Evolutionary conservation across 2,329 filamentous ascomycete species (phyloP).

Genomic region (Graphilbum fragrans): DNA sequence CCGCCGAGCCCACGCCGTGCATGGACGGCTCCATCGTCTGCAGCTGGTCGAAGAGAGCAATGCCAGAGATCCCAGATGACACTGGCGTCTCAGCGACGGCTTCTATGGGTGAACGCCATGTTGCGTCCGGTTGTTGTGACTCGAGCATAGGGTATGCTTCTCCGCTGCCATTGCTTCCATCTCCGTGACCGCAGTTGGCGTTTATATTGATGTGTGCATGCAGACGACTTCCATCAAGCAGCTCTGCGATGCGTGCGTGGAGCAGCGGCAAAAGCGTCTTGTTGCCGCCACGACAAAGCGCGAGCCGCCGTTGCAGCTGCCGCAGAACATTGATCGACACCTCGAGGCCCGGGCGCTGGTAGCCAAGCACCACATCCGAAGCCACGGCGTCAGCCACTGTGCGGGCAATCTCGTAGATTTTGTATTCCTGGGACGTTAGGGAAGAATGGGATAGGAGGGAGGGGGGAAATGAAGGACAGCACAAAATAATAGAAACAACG

Average conservation of each 20-base stretch:
- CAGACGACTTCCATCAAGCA: neutral
- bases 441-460: neutral
- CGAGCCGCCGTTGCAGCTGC: constrained; percentile 25
- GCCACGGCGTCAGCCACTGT: constrained; percentile 28
- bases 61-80: too few relatives aligned
- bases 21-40: too few relatives aligned
- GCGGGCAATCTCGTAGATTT: constrained; percentile 33
- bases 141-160: too few relatives aligned
- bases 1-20: too few relatives aligned
- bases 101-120: too few relatives aligned
- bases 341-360: neutral
- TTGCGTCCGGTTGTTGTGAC: too few relatives aligned
- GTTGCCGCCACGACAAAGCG: constrained; percentile 29
- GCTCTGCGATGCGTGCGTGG: constrained; percentile 11
- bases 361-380: neutral
- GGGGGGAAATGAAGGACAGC: neutral
- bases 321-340: constrained; percentile 22
- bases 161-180: too few relatives aligned
- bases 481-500: too few relatives aligned
- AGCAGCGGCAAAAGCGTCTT: constrained; percentile 24
- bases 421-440: constrained; percentile 19
- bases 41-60: too few relatives aligned
- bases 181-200: too few relatives aligned
- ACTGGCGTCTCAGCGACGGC: too few relatives aligned
- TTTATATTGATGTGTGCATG: too few relatives aligned